Evolutionary conservation across 2,329 filamentous ascomycete genomes (phyloP), one percentile per base, ranked within the genome.

Genomic region (Claviceps arundinis): DNA sequence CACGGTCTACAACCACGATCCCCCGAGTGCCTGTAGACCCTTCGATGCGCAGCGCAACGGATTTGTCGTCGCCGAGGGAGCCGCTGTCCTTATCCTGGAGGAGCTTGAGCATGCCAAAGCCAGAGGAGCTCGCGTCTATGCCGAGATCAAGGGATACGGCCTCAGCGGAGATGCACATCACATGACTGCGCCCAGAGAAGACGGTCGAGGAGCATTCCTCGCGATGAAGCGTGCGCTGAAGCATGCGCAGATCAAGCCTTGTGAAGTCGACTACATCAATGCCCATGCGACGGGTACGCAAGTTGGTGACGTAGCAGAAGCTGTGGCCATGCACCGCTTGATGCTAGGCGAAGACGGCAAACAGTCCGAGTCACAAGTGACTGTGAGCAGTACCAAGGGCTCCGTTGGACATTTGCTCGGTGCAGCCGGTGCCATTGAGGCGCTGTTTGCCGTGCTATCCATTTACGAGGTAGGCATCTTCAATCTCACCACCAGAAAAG

Each of bases 41-140:
- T 98, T 98, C 61, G 93, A 98, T 68, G 74, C 73, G 45, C 76
- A 78, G 46, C 79, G 93, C 47, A 76, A 79, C 51, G 93, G 93
- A 0, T 98, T 98, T 61, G 91, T 98, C 16, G 87, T 98, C 37
- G 83, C 87, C 0, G 93, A 98, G 68, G 93, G 93, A 1, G 88
- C 93, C 4, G 91, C 88, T 9, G 84, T 96, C 2, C 70, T 95
- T 30, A 71, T 98, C 2, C 76, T 98, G 1, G 93, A 98, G 74
- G 90, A 95, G 65, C 70, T 95, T 5, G 85, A 91, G 61, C 93
- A 97, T 64, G 93, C 93, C 16, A 86, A 80, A 64, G 73, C 80
- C 6, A 77, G 93, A 51, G 84, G 85, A 6, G 90, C 89, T 17
- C 74, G 70, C 5, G 90, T 97, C 53, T 94, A 97, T 63, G 91